Base-by-base conservation (phyloP, 257 asterid genomes). In the Forsythia suspensa region DNA sequence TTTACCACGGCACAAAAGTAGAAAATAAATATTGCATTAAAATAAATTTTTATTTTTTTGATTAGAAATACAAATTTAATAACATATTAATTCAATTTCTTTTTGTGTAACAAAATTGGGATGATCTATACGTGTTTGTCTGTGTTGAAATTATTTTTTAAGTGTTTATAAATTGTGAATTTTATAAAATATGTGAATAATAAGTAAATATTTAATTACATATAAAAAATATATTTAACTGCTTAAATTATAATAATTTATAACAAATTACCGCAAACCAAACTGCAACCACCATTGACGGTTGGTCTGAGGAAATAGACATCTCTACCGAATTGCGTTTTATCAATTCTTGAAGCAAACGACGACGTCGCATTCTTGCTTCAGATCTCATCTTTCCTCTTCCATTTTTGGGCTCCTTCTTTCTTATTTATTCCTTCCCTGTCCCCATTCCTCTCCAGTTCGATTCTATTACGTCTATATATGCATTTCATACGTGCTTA, bases 271-370 rank as follows among this genome's bases (percentile, higher is more conserved):
- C 20, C 40, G 42, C 5, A 72, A 40, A 78, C 37, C 80, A 81
- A 85, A 73, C 79, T 65, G 81, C 79, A 85, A 87, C 83, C 38
- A 75, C 84, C 82, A 40, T 59, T 55, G 82, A 83, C 84, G 66
- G 85, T 87, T 85, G 87, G 83, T 76, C 82, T 57, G 82, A 36
- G 73, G 66, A 72, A 43, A 74, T n/a, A 16, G 83, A 83, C 85
- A 41, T 51, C 83, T 74, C 78, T 67, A 71, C 85, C 85, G 76
- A 83, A 79, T 65, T 83, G 72, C 70, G 43, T 24, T 72, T 75
- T 76, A 57, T 73, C 87, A 70, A 71, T 76, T 84, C 88, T 84
- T 83, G 81, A 91, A 89, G 89, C 91, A 85, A 87, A 88, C 90
- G 89, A 81, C 88, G 91, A 86, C 92, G 89, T 85, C 74, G 10